phyloP scores from a whole-genome alignment of 495 filamentous ascomycete species.

The Aspergillus asperescens region DNA sequence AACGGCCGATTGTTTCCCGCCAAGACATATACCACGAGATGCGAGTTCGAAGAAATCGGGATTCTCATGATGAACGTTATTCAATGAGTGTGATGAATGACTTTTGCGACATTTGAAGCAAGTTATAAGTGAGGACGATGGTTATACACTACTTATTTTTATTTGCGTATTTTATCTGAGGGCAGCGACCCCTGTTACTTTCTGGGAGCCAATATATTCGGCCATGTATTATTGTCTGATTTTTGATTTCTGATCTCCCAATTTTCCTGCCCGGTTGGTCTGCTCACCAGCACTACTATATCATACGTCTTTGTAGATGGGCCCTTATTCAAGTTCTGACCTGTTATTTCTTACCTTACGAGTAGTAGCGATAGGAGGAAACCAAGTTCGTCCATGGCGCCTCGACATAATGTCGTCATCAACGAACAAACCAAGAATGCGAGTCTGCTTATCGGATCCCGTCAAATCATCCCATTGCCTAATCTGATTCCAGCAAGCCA shows the following conservation, averaged over 20 bases:
- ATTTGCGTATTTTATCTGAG: background rate
- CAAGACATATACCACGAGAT: background rate
- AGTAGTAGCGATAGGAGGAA: too few species aligned
- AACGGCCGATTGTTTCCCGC: background rate
- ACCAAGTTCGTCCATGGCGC: too few species aligned
- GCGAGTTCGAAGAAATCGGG: conserved; percentile 3
- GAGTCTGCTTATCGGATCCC: too few species aligned
- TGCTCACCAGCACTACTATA: background rate
- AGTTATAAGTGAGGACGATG: conserved; percentile 4
- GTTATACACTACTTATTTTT: conserved; percentile 3
- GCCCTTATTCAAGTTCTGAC: background rate
- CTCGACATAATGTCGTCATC: too few species aligned
- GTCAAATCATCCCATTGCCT: too few species aligned
- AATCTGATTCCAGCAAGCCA: too few species aligned
- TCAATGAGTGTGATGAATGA: conserved; percentile 23
- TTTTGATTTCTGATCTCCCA: background rate
- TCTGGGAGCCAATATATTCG: conserved; percentile 1
- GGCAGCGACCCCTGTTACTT: conserved; percentile 3
- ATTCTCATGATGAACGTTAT: conserved; percentile 17
- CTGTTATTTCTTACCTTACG: conserved; percentile 2
- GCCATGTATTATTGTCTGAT: background rate
- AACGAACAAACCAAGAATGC: too few species aligned
- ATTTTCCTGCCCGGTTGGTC: background rate
- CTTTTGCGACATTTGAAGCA: conserved; percentile 15
- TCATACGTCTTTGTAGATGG: background rate